Conservation (phyloP, 257 asterid genomes). For the Schizonepeta tenuifolia region DNA sequence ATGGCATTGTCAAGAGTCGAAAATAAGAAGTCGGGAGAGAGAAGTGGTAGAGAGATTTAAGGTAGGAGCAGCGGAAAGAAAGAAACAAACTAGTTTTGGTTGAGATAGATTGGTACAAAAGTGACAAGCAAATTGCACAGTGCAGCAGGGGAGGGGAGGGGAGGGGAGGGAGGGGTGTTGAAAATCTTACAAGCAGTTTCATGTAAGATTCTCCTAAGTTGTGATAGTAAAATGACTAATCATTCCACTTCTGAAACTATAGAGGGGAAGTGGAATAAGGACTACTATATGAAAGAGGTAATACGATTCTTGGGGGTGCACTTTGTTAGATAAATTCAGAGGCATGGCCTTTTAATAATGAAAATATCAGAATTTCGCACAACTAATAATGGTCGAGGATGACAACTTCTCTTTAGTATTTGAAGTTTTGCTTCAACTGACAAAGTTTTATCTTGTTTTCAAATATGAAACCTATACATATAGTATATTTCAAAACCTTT, state of each 20-base stretch:
- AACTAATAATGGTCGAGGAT: not conserved
- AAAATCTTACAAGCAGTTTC: conserved; percentile 30
- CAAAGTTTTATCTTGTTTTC: too few species aligned
- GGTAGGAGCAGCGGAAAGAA: not conserved
- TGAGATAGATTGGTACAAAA: not conserved
- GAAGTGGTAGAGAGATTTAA: not conserved
- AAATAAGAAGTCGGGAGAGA: not conserved
- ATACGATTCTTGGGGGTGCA: conserved; percentile 5
- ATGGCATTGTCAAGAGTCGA: not conserved
- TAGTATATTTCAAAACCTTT: too few species aligned
- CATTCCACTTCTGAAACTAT: conserved; percentile 39
- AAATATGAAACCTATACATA: too few species aligned
- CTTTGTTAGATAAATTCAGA: not conserved
- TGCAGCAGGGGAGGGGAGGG: too few species aligned
- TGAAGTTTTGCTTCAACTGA: not conserved
- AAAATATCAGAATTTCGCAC: not conserved
- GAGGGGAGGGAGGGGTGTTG: too few species aligned
- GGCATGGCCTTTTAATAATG: not conserved
- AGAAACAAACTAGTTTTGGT: conserved; percentile 5
- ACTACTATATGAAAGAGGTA: conserved; percentile 2
- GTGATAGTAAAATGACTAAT: conserved; percentile 43
- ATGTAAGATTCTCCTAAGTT: conserved; percentile 41
- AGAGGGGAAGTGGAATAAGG: conserved; percentile 35
- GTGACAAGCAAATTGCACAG: not conserved
- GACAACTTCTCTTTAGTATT: not conserved